Base-by-base conservation (phyloP, 345 rosid species). In the Isatis tinctoria region DNA sequence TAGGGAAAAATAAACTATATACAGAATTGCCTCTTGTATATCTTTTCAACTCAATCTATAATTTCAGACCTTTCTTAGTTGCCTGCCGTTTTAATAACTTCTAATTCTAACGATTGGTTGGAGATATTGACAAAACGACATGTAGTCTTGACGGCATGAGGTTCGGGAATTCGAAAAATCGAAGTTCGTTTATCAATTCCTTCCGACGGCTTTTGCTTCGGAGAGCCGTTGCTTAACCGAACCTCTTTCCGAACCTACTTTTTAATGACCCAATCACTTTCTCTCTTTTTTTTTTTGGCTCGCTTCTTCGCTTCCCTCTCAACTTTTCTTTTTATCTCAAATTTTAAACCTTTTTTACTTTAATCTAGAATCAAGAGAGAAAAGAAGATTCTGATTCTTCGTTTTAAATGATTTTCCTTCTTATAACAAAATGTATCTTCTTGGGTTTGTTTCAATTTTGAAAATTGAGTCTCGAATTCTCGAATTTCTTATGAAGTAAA, bases 361-460 rank as follows among this genome's bases (percentile, higher is more conserved):
- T 71, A 60, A 14, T 59, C 4, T 14, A 22, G 16, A 4, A 69
- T 11, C 14, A 48, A 52, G 54, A 53, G 17, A 67, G 28, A n/a
- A 32, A 56, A 56, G 24, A 17, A 62, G 76, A 72, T 52, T 57
- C 69, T 62, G 6, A 68, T 67, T 67, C 73, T 48, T 59, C 10
- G 28, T 26, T 66, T 59, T 67, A 4, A 67, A 58, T 24, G 48
- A 17, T 6, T 20, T 12, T 5, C 24, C 40, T 3, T n/a, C 20
- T 10, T 32, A 5, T 18, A 60, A 49, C 18, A n/a, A 44, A n/a
- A 44, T 10, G 33, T 20, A 10, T 60, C 14, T 22, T 5, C 60
- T 61, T 36, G 3, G 13, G 9, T 48, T 35, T 70, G 18, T 60
- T 60, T 60, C 30, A 36, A 5, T 14, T 65, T 65, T 43, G 48